These are phyloP conservation scores for Fusarium veterinarium DNA, from an alignment of 2,329 filamentous ascomycete genomes.

Conservation along the genomic window DNA sequence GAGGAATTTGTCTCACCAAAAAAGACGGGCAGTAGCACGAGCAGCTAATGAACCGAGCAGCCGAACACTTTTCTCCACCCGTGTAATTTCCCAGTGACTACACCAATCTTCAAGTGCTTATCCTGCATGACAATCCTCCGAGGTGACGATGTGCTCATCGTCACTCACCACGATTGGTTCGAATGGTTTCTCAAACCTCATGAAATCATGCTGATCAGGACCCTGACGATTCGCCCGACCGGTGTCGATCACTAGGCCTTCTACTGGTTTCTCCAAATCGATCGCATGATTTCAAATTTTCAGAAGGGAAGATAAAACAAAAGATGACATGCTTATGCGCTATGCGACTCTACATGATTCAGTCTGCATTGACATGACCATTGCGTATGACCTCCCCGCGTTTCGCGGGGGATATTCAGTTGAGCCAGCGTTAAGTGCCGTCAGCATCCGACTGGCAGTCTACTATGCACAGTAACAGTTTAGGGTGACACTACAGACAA, in stretches of 20 bases:
- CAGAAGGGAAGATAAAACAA: not conserved
- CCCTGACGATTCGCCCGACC: not conserved
- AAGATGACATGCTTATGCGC: not conserved
- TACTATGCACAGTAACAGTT: not conserved
- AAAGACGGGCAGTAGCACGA: not conserved
- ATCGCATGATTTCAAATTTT: slow-evolving; percentile 18
- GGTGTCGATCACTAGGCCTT: slow-evolving; percentile 6
- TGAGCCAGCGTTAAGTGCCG: slow-evolving; percentile 1
- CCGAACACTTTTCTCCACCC: not conserved
- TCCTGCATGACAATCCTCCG: not conserved
- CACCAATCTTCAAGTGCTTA: not conserved
- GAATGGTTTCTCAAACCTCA: not conserved
- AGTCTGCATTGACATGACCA: slow-evolving; percentile 11
- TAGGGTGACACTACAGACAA: not conserved
- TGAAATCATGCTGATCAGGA: slow-evolving; percentile 24
- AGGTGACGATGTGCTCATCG: not conserved
- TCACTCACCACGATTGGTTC: slow-evolving; percentile 9
- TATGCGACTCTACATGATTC: slow-evolving; percentile 13
- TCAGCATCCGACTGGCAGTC: slow-evolving; percentile 7
- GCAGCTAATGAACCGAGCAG: not conserved
- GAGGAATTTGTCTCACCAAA: not conserved
- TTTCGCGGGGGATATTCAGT: slow-evolving; percentile 17
- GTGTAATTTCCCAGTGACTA: slow-evolving; percentile 1
- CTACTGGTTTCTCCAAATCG: slow-evolving; percentile 3
- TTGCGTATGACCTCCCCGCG: slow-evolving; percentile 26